phyloP scores from a whole-genome alignment of 2,329 filamentous ascomycete species.

The Cladobotryum protrusum region DNA sequence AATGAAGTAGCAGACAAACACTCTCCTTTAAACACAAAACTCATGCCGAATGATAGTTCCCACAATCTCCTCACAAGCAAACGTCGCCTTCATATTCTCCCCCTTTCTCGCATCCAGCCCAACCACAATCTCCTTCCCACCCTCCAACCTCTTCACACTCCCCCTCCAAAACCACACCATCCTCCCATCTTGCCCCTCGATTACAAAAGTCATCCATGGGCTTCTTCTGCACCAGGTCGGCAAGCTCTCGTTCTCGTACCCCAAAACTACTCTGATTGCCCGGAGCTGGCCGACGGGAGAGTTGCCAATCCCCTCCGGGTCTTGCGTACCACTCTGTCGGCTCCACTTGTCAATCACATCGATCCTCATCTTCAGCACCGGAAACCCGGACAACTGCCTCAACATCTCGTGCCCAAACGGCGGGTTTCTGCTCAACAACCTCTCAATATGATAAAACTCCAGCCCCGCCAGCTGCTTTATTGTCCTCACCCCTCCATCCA shows the following conservation, averaged over 20 bases:
- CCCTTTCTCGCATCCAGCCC: conserved; percentile 44
- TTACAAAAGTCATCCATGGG: conserved; percentile 67
- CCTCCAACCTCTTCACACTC: conserved; percentile 57
- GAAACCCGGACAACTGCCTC: conserved; percentile 62
- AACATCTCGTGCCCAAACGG: conserved; percentile 72
- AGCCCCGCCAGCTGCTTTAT: conserved; percentile 63
- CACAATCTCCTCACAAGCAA: conserved; percentile 82
- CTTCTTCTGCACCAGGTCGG: conserved; percentile 57
- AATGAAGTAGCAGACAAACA: too few species aligned
- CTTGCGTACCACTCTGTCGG: background rate
- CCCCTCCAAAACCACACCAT: conserved; percentile 63
- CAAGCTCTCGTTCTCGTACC: conserved; percentile 61
- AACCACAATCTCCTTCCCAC: conserved; percentile 50
- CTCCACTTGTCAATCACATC: conserved; percentile 23
- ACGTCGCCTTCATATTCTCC: conserved; percentile 57
- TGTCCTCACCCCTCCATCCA: conserved; percentile 61
- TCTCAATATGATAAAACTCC: conserved; percentile 69
- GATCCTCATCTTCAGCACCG: conserved; percentile 42
- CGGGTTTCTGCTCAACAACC: conserved; percentile 69
- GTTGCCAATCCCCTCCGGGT: conserved; percentile 25
- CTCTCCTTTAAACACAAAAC: conserved; percentile 5
- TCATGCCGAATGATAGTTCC: conserved; percentile 41
- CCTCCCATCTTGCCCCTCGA: conserved; percentile 46
- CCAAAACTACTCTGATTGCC: conserved; percentile 58
- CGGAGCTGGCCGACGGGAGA: conserved; percentile 11